Evolutionary conservation across 1,284 basidiomycete genomes (phyloP).

Genomic region (Albatrellus sp.): DNA sequence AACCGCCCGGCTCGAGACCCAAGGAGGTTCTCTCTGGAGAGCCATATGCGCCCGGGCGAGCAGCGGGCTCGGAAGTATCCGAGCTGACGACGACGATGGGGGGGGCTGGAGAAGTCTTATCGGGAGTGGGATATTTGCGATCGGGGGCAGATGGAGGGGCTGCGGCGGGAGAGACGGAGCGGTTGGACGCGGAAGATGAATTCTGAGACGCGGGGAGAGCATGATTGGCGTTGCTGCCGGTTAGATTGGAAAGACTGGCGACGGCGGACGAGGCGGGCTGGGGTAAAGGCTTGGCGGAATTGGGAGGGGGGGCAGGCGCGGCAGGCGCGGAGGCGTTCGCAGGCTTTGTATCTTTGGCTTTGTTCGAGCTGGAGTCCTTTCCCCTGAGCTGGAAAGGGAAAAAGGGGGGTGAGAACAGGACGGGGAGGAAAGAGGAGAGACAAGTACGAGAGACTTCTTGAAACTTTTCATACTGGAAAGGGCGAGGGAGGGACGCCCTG

Average conservation of each 20-base stretch:
- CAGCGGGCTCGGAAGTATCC: conserved; percentile 49
- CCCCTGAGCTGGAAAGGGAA: conserved; percentile 40
- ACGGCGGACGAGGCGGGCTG: conserved; percentile 27
- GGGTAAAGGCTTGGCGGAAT: conserved; percentile 48
- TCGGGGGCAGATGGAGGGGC: conserved; percentile 27
- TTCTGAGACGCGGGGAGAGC: conserved; percentile 30
- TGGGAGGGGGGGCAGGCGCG: conserved; percentile 47
- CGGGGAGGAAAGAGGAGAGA: conserved; percentile 14
- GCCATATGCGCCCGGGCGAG: conserved; percentile 25
- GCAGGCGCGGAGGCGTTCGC: conserved; percentile 32
- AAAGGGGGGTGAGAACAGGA: conserved; percentile 3
- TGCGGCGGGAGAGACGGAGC: conserved; percentile 28
- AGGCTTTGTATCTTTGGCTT: conserved; percentile 50
- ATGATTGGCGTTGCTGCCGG: conserved; percentile 31
- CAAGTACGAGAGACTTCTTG: conserved; percentile 74
- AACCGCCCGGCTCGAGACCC: conserved; percentile 32
- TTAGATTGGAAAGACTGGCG: conserved; percentile 24
- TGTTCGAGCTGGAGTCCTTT: conserved; percentile 57
- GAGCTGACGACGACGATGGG: conserved; percentile 87
- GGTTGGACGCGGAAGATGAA: conserved; percentile 22
- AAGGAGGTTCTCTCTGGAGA: conserved; percentile 42
- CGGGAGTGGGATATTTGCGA: conserved; percentile 36
- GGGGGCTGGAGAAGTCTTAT: conserved; percentile 46
- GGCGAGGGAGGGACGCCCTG: conserved; percentile 7
- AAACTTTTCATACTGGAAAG: conserved; percentile 65